These are phyloP conservation scores for Mortierella sp. DNA, from an alignment of 371 early-diverging fungal species.

Conservation along the genomic window DNA sequence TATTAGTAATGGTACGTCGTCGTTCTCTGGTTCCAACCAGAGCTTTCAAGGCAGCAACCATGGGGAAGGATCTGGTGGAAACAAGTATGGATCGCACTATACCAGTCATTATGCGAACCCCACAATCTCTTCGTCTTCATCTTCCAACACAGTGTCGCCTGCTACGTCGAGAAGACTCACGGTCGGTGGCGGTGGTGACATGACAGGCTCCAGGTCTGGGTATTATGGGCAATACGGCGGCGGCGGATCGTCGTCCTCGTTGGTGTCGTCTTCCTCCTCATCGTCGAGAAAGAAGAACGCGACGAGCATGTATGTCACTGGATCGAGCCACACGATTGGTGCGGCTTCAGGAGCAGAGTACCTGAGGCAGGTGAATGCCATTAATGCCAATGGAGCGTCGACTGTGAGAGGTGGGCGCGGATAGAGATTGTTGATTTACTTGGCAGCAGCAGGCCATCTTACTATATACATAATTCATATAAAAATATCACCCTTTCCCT, in stretches of 20 bases:
- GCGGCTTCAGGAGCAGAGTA: conserved; percentile 25
- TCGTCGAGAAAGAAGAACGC: conserved; percentile 37
- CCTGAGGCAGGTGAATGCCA: conserved; percentile 22
- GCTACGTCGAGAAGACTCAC: conserved; percentile 25
- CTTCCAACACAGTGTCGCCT: conserved; percentile 14
- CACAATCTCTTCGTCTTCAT: conserved; percentile 1
- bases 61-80: conserved; percentile 7
- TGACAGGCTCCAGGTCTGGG: neutral
- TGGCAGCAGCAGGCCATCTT: too few species aligned
- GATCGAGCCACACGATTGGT: conserved; percentile 43
- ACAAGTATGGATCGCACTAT: conserved; percentile 40
- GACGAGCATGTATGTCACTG: conserved; percentile 41
- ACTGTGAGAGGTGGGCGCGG: conserved; percentile 2
- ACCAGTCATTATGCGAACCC: conserved; percentile 37
- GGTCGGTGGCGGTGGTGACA: conserved; percentile 17
- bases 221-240: conserved; percentile 4
- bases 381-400: neutral
- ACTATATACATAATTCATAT: too few species aligned
- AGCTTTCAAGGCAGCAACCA: conserved; percentile 24
- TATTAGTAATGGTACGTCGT: conserved; percentile 13
- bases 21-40: conserved; percentile 19
- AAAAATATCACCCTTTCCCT: too few species aligned
- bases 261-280: neutral
- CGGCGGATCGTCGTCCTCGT: conserved; percentile 9
- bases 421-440: neutral